A percentile compares a stretch with the other conserved stretches of the same genome.
Conservation (phyloP, 179 eudicot species). For the Actinidia arguta region DNA sequence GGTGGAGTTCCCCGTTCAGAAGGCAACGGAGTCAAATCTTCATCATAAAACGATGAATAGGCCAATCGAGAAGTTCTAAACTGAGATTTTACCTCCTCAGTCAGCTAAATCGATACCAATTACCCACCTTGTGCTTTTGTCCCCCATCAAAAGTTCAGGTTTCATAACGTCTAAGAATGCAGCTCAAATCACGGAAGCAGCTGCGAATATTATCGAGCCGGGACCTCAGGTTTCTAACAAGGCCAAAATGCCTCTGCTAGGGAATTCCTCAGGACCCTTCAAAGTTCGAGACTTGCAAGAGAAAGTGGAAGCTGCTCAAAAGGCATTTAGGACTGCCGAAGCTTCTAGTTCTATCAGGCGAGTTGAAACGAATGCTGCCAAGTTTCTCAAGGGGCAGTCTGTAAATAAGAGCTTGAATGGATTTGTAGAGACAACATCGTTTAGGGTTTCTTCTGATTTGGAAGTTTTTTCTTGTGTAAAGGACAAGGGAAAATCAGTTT, state of each 20-base stretch:
- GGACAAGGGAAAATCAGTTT: conserved; percentile 59
- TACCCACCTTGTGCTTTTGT: conserved; percentile 75
- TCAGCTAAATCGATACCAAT: conserved; percentile 84
- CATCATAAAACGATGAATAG: conserved; percentile 53
- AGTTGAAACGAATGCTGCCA: conserved; percentile 39
- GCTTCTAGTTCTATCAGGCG: conserved; percentile 48
- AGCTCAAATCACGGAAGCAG: conserved; percentile 78
- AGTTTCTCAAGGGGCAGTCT: conserved; percentile 41
- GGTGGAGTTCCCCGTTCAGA: conserved; percentile 42
- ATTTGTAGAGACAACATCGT: conserved; percentile 38
- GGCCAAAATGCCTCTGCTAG: conserved; percentile 48
- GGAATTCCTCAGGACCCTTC: conserved; percentile 75
- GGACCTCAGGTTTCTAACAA: conserved; percentile 54
- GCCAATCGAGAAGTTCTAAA: conserved; percentile 87
- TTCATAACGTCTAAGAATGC: conserved; percentile 77
- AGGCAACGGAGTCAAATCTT: conserved; percentile 40
- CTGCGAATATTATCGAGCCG: conserved; percentile 79
- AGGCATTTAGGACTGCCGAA: conserved; percentile 46
- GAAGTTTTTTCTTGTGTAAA: conserved; percentile 45
- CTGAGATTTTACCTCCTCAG: conserved; percentile 84
- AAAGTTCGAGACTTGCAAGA: conserved; percentile 67
- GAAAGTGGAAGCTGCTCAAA: conserved; percentile 63
- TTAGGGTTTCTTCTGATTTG: conserved; percentile 46
- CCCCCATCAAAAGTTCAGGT: conserved; percentile 93
- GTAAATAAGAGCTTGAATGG: conserved; percentile 41